Conservation (phyloP, 2,329 filamentous ascomycete genomes). For the Fusarium ramigenum region DNA sequence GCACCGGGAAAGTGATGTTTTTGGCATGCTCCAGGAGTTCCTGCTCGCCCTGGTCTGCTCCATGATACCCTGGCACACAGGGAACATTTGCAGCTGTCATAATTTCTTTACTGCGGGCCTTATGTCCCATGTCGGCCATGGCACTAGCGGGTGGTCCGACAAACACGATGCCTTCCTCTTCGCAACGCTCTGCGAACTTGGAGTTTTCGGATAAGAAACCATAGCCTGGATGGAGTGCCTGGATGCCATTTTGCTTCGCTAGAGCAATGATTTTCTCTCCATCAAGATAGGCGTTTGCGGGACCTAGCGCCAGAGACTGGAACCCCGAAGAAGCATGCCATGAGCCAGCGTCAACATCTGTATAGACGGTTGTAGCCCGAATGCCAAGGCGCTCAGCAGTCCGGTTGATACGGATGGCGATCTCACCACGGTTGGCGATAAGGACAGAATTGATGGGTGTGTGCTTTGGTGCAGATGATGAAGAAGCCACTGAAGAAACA, state of each 20-base stretch:
- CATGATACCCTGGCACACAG: constrained; percentile 96
- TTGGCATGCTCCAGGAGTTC: constrained; percentile 74
- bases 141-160: constrained; percentile 89
- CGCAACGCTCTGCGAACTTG: constrained; percentile 86
- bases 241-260: constrained; percentile 85
- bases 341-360: constrained; percentile 84
- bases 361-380: constrained; percentile 93
- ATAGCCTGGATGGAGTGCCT: constrained; percentile 95
- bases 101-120: constrained; percentile 92
- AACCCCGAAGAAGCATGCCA: constrained; percentile 90
- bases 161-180: constrained; percentile 90
- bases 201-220: constrained; percentile 96
- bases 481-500: constrained; percentile 46
- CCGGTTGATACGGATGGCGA: constrained; percentile 89
- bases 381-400: constrained; percentile 92
- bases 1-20: constrained; percentile 73
- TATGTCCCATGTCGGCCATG: constrained; percentile 91
- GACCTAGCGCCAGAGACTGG: constrained; percentile 84
- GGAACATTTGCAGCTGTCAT: constrained; percentile 96
- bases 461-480: constrained; percentile 44
- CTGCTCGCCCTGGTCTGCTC: constrained; percentile 76
- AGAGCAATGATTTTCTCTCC: constrained; percentile 91
- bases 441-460: constrained; percentile 79
- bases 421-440: constrained; percentile 97
- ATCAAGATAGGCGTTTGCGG: constrained; percentile 88